A percentile compares a stretch with the other conserved stretches of the same genome.
Conservation (phyloP, 805 yeast species). For the Starmerella etchellsii region DNA sequence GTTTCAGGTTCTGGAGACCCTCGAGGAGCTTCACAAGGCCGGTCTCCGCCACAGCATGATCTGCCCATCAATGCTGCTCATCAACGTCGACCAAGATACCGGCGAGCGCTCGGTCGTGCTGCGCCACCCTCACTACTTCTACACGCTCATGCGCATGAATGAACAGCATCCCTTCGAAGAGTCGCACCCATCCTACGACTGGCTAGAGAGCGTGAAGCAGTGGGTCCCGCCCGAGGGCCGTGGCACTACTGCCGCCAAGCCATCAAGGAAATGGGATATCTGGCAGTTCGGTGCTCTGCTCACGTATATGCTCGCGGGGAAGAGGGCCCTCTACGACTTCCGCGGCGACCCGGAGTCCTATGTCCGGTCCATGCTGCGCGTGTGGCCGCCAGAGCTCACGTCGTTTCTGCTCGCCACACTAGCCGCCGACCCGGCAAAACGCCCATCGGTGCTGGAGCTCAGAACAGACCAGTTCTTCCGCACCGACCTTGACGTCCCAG, state of each 20-base stretch:
- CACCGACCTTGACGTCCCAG: constrained; percentile 27
- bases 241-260: neutral
- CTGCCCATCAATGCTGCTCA: constrained; percentile 44
- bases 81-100: constrained; percentile 39
- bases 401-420: constrained; percentile 60
- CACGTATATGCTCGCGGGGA: constrained; percentile 51
- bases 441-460: constrained; percentile 75
- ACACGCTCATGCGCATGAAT: constrained; percentile 26
- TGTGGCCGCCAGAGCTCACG: constrained; percentile 43
- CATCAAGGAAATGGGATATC: constrained; percentile 70
- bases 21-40: constrained; percentile 73
- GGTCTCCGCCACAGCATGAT: constrained; percentile 68
- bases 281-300: constrained; percentile 85
- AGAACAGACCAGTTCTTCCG: constrained; percentile 74
- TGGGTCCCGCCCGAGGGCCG: constrained; percentile 75
- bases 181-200: neutral
- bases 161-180: constrained; percentile 23
- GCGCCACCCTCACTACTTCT: constrained; percentile 21
- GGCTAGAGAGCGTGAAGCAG: neutral
- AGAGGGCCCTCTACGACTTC: constrained; percentile 34
- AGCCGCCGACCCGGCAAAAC: constrained; percentile 39
- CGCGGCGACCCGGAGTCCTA: constrained; percentile 55
- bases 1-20: constrained; percentile 69
- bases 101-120: constrained; percentile 33
- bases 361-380: constrained; percentile 29